phyloP scores from a whole-genome alignment of 441 rosid genomes.

The Jatropha podagrica region DNA sequence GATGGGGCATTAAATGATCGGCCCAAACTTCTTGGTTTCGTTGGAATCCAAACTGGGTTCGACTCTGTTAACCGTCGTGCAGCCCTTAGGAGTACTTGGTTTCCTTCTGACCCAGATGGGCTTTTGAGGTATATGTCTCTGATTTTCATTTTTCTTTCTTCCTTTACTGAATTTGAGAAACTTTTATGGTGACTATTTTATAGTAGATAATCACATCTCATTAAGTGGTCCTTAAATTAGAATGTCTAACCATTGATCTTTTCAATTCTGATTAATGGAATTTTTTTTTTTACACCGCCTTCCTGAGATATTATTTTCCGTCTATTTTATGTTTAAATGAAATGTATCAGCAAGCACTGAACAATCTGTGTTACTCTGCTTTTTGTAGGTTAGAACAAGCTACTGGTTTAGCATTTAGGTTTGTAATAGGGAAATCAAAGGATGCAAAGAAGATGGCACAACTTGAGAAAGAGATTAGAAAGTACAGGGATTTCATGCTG shows the following conservation, averaged over 20 bases:
- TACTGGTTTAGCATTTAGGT: constrained; percentile 77
- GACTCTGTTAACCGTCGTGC: constrained; percentile 51
- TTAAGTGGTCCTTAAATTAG: background rate
- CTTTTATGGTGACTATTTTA: background rate
- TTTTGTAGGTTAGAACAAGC: constrained; percentile 72
- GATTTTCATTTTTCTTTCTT: background rate
- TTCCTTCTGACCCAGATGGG: constrained; percentile 62
- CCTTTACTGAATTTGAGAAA: background rate
- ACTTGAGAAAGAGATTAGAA: constrained; percentile 57
- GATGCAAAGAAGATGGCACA: constrained; percentile 57
- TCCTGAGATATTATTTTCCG: background rate
- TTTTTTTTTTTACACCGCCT: too few species aligned
- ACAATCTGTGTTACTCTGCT: background rate
- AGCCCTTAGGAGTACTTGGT: constrained; percentile 61
- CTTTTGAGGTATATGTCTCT: constrained; percentile 45
- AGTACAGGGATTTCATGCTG: constrained; percentile 64
- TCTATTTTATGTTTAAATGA: background rate
- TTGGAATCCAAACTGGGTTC: constrained; percentile 74
- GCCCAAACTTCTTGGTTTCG: constrained; percentile 65
- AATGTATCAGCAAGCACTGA: background rate
- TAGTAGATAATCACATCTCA: background rate
- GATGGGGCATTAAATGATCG: constrained; percentile 38
- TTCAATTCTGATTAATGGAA: background rate
- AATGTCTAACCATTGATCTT: background rate
- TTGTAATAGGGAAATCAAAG: constrained; percentile 65